Evolutionary conservation across 1,139 yeast genomes (phyloP).

Genomic region (Sugiyamaella paludigena): DNA sequence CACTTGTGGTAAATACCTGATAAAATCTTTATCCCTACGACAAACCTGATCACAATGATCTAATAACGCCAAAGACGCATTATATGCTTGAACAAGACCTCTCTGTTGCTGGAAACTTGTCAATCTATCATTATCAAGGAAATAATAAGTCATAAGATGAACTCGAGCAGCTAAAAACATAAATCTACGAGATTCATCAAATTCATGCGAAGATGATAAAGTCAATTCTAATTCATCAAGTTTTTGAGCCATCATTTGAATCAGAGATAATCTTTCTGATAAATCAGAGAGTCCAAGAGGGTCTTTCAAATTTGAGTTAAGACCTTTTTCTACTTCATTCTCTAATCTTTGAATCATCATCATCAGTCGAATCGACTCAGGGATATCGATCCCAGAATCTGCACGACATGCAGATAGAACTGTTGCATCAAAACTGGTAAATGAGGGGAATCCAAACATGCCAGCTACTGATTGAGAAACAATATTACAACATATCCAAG

Average conservation of each 20-base stretch:
- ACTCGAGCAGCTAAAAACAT: conserved; percentile 70
- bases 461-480: conserved; percentile 89
- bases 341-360: conserved; percentile 81
- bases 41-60: conserved; percentile 66
- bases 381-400: conserved; percentile 47
- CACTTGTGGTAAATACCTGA: conserved; percentile 79
- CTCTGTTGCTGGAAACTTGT: conserved; percentile 63
- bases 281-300: conserved; percentile 62
- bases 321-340: conserved; percentile 75
- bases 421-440: conserved; percentile 78
- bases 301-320: conserved; percentile 70
- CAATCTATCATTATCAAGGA: conserved; percentile 55
- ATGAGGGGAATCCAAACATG: conserved; percentile 92
- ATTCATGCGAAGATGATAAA: conserved; percentile 37
- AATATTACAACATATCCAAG: conserved; percentile 92
- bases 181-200: conserved; percentile 68
- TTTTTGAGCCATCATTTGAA: conserved; percentile 67
- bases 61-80: conserved; percentile 70
- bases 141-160: conserved; percentile 76
- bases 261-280: conserved; percentile 67
- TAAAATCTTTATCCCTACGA: conserved; percentile 56
- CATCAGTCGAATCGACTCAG: conserved; percentile 66
- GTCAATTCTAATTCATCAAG: conserved; percentile 70
- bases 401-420: conserved; percentile 54
- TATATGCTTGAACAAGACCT: conserved; percentile 74